These are phyloP conservation scores for Bacidia gigantensis DNA, from an alignment of 495 filamentous ascomycete genomes.

Conservation along the genomic window DNA sequence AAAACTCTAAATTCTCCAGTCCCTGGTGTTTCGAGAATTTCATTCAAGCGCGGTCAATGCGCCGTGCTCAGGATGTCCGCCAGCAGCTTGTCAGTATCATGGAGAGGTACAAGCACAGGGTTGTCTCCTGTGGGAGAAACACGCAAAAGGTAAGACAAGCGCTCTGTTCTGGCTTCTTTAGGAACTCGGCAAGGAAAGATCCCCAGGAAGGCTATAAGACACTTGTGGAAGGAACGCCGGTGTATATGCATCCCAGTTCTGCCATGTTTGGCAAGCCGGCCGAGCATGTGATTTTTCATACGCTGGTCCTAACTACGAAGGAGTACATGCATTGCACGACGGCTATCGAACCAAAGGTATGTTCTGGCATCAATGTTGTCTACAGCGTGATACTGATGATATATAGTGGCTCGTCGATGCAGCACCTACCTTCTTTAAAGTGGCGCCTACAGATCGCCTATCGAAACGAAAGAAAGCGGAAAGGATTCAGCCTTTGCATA, in stretches of 20 bases:
- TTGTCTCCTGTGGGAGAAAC: conserved; percentile 73
- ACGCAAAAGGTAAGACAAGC: conserved; percentile 83
- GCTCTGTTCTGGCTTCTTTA: conserved; percentile 87
- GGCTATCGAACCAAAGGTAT: conserved; percentile 71
- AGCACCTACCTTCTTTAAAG: conserved; percentile 96
- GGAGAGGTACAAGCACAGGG: conserved; percentile 66
- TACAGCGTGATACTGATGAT: background rate
- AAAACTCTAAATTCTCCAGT: conserved; percentile 60
- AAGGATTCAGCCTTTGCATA: conserved; percentile 87
- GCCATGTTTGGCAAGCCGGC: conserved; percentile 91
- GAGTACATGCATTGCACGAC: conserved; percentile 97
- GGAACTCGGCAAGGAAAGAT: conserved; percentile 88
- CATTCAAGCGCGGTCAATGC: conserved; percentile 81
- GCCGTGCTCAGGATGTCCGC: conserved; percentile 79
- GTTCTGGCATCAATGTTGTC: background rate
- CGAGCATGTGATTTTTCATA: conserved; percentile 90
- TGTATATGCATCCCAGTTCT: conserved; percentile 82
- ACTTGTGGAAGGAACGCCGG: conserved; percentile 83
- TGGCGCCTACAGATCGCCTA: conserved; percentile 75
- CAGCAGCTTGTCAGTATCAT: conserved; percentile 88
- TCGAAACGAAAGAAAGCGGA: conserved; percentile 90
- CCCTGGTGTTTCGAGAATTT: conserved; percentile 98
- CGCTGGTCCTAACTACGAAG: conserved; percentile 78
- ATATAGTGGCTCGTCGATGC: conserved; percentile 61
- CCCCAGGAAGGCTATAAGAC: conserved; percentile 86